A percentile compares a stretch with the other conserved stretches of the same genome.
Evolutionary conservation across 257 asterid genomes (phyloP).

Genomic region (Anisodus tanguticus): DNA sequence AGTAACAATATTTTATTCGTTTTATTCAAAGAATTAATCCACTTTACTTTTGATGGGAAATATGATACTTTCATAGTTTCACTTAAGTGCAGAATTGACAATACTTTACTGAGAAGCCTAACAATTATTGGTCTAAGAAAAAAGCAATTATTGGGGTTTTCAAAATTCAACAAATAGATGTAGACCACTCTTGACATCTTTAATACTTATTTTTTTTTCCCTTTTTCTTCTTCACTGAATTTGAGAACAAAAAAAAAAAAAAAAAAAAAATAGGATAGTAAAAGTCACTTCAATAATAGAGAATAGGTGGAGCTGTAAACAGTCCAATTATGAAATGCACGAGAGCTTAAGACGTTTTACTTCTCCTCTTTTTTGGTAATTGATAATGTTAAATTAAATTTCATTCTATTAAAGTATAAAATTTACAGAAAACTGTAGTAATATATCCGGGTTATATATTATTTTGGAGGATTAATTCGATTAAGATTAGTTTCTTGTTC

Average conservation of each 20-base stretch:
- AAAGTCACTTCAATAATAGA: constrained; percentile 10
- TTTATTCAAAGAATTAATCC: neutral
- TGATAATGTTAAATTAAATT: constrained; percentile 3
- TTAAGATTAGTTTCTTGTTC: neutral
- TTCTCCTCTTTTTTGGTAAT: neutral
- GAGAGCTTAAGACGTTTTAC: neutral
- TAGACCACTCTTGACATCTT: neutral
- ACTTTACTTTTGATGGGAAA: constrained; percentile 28
- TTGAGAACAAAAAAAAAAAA: neutral
- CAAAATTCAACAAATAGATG: neutral
- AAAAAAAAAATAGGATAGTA: neutral
- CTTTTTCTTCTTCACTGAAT: neutral
- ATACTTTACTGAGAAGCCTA: neutral
- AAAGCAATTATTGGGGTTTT: constrained; percentile 18
- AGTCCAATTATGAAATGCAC: neutral
- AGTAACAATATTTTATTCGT: neutral
- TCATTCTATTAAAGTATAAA: neutral
- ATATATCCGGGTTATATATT: neutral
- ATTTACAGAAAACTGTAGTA: neutral
- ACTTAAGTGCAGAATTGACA: neutral
- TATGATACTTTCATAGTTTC: constrained; percentile 16
- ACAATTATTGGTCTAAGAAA: constrained; percentile 22
- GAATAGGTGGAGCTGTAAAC: constrained; percentile 21
- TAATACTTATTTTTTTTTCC: neutral
- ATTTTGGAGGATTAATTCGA: neutral